These are phyloP conservation scores for Phytopythium boreale DNA, from an alignment of 352 stramenopile species.

Conservation along the genomic window DNA sequence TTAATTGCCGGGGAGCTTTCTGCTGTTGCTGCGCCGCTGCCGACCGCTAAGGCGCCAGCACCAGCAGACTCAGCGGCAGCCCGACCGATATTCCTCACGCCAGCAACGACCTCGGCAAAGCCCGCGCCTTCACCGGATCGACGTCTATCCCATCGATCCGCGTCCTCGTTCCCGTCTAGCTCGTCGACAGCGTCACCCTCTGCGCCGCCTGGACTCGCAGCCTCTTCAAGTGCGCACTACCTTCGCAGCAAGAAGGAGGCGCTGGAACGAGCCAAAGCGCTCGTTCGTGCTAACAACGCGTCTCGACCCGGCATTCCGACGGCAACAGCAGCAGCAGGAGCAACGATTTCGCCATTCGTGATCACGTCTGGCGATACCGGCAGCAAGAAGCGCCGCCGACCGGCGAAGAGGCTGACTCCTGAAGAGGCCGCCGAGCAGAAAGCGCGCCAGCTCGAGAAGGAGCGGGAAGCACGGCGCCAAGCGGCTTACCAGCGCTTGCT, in stretches of 20 bases:
- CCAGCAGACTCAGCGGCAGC: neutral
- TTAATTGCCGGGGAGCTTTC: conserved; percentile 23
- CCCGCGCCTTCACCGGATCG: neutral
- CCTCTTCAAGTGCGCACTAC: neutral
- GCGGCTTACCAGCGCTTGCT: conserved; percentile 58
- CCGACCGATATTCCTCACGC: conserved; percentile 8
- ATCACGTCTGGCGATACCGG: conserved; percentile 35
- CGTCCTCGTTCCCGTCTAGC: neutral
- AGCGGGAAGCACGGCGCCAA: conserved; percentile 46
- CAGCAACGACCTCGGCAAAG: neutral
- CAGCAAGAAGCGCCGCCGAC: conserved; percentile 25
- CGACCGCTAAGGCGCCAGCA: neutral
- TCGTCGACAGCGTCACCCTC: neutral
- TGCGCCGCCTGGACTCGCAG: neutral
- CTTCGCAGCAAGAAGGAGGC: conserved; percentile 25
- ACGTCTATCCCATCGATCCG: neutral
- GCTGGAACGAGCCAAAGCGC: conserved; percentile 30
- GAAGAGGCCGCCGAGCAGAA: conserved; percentile 25
- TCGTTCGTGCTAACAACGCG: conserved; percentile 26
- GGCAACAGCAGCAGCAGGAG: conserved; percentile 2
- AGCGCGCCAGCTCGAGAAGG: conserved; percentile 26
- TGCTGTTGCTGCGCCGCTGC: neutral
- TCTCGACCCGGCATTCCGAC: neutral
- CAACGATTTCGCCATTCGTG: conserved; percentile 27
- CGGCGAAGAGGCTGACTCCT: conserved; percentile 23